Percentiles rank a stretch among this genome's conserved stretches.
phyloP scores from a whole-genome alignment of 805 yeast genomes.

The Myxozyma sirexii region DNA sequence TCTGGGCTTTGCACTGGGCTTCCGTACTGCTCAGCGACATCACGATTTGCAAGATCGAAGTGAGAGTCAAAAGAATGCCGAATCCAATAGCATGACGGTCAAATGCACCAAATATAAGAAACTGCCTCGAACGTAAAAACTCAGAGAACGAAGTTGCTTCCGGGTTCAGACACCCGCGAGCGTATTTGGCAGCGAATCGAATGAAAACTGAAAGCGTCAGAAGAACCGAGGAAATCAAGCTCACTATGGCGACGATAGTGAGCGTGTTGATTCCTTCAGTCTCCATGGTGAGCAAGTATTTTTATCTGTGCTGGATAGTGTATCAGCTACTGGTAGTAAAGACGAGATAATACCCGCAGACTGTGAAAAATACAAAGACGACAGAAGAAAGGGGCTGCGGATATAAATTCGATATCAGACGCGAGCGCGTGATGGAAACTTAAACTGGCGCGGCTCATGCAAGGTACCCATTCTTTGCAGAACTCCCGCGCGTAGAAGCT shows the following conservation, averaged over 20 bases:
- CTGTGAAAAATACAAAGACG: too few relatives aligned
- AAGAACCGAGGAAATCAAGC: conserved; percentile 9
- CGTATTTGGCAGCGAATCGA: conserved; percentile 11
- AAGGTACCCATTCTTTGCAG: background rate
- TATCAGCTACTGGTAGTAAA: background rate
- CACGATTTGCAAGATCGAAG: conserved; percentile 14
- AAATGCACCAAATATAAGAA: conserved; percentile 15
- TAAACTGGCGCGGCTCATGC: background rate
- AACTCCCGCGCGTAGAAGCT: too few relatives aligned
- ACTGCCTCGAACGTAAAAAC: background rate
- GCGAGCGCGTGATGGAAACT: background rate
- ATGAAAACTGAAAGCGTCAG: conserved; percentile 6
- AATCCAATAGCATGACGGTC: conserved; percentile 25
- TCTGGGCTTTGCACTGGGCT: conserved; percentile 11
- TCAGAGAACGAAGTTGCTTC: background rate
- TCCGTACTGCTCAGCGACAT: conserved; percentile 8
- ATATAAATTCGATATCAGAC: background rate
- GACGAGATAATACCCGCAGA: too few relatives aligned
- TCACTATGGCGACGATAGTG: conserved; percentile 9
- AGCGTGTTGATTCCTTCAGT: conserved; percentile 10
- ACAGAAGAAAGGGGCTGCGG: too few relatives aligned
- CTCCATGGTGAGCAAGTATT: background rate
- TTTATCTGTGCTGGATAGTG: background rate
- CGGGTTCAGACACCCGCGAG: background rate
- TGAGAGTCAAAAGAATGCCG: background rate